Evolutionary conservation across 1,284 basidiomycete genomes (phyloP).

Genomic region (Trichosporon faecale): DNA sequence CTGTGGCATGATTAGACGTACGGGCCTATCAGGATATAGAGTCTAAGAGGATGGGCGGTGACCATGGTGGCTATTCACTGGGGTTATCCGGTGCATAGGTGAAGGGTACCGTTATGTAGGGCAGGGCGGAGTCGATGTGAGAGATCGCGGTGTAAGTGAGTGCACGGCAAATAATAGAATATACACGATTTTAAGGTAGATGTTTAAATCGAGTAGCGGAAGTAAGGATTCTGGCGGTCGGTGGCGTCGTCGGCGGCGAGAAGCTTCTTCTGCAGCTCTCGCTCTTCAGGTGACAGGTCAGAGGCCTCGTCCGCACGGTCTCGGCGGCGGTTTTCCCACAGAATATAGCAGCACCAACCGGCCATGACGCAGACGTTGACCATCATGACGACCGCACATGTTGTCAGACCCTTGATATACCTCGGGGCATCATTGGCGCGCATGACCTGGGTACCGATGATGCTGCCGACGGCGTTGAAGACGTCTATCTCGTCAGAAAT

Average conservation of each 20-base stretch:
- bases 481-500: slow-evolving; percentile 24
- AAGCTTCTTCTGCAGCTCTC: slow-evolving; percentile 25
- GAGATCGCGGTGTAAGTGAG: not conserved
- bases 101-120: too few species aligned
- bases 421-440: slow-evolving; percentile 17
- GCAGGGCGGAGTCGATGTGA: too few species aligned
- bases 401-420: slow-evolving; percentile 9
- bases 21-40: too few species aligned
- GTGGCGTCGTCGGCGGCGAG: slow-evolving; percentile 29
- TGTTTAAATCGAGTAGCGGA: slow-evolving; percentile 11
- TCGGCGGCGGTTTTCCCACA: slow-evolving; percentile 23
- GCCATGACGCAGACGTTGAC: slow-evolving; percentile 12
- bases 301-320: slow-evolving; percentile 23
- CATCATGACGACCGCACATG: slow-evolving; percentile 12
- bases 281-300: slow-evolving; percentile 25
- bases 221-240: slow-evolving; percentile 21
- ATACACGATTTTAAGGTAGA: too few species aligned
- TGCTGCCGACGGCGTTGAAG: slow-evolving; percentile 22
- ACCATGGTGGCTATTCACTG: too few species aligned
- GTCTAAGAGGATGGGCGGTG: too few species aligned
- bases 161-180: not conserved
- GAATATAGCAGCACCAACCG: slow-evolving; percentile 24
- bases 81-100: too few species aligned
- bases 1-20: too few species aligned
- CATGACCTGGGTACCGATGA: slow-evolving; percentile 30